These are phyloP conservation scores for Pyrenochaeta sp. DNA, from an alignment of 2,329 filamentous ascomycete species.

Conservation along the genomic window DNA sequence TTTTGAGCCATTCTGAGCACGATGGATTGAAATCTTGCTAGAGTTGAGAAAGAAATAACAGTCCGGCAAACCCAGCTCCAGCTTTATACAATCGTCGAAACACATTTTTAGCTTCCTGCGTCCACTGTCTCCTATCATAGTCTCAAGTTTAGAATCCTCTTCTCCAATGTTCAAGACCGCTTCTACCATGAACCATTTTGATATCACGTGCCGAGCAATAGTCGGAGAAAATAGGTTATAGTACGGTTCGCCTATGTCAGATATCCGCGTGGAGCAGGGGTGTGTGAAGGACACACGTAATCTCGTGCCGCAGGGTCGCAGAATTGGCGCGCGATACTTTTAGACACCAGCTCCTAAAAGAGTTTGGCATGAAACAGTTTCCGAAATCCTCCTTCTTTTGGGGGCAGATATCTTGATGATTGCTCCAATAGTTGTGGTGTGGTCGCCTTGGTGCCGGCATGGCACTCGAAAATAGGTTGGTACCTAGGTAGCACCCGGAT, in stretches of 20 bases:
- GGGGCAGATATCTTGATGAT: background rate
- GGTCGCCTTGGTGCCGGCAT: background rate
- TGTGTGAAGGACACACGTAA: background rate
- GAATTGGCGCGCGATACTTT: background rate
- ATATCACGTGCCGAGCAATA: background rate
- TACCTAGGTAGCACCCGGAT: too few relatives aligned
- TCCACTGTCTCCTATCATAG: too few relatives aligned
- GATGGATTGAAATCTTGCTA: too few relatives aligned
- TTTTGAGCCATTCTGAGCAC: too few relatives aligned
- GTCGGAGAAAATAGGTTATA: conserved; percentile 1
- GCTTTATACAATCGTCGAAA: background rate
- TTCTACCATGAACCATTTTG: background rate
- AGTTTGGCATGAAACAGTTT: background rate
- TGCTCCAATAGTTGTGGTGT: background rate
- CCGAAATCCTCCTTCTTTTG: background rate
- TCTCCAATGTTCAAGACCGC: background rate
- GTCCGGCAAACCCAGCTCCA: background rate
- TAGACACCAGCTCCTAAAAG: background rate
- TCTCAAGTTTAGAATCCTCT: background rate
- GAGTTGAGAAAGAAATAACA: too few relatives aligned
- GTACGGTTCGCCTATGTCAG: background rate
- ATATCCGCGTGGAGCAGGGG: background rate
- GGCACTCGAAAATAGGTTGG: background rate
- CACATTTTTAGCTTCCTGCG: too few relatives aligned
- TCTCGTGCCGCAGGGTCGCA: background rate